Percentiles rank a stretch among this genome's conserved stretches.
phyloP scores from a whole-genome alignment of 129 eudicot genomes.

The Gnaphalium uliginosum region DNA sequence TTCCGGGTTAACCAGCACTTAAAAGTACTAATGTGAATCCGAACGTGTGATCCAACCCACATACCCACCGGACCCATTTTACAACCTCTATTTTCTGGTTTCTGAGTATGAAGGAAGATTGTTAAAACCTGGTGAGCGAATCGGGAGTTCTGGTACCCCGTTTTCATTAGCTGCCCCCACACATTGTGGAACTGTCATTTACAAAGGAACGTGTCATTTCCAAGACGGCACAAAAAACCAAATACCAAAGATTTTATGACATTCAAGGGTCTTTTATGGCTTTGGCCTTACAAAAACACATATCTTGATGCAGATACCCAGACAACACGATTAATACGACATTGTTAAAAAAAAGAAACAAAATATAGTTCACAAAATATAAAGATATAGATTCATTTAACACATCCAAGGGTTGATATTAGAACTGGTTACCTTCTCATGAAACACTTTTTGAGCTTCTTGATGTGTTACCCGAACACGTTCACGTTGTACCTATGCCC shows the following conservation, averaged over 20 bases:
- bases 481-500: constrained; percentile 42
- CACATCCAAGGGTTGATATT: neutral
- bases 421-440: constrained; percentile 62
- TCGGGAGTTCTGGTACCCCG: constrained; percentile 95
- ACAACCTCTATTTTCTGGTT: neutral
- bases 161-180: constrained; percentile 98
- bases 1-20: neutral
- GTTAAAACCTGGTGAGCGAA: constrained; percentile 85
- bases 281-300: neutral
- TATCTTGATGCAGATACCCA: neutral
- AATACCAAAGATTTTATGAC: neutral
- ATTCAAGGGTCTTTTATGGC: neutral
- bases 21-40: neutral
- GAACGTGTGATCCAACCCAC: neutral
- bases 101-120: neutral
- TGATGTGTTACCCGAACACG: constrained; percentile 71
- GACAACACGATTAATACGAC: neutral
- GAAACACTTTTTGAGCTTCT: constrained; percentile 66
- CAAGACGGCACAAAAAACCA: neutral
- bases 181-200: constrained; percentile 75
- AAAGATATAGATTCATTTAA: neutral
- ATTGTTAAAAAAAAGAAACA: neutral
- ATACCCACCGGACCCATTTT: neutral
- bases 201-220: constrained; percentile 4
- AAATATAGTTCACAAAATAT: neutral